Evolutionary conservation across 2,329 filamentous ascomycete genomes (phyloP).

Genomic region (Epichloe gansuensis): DNA sequence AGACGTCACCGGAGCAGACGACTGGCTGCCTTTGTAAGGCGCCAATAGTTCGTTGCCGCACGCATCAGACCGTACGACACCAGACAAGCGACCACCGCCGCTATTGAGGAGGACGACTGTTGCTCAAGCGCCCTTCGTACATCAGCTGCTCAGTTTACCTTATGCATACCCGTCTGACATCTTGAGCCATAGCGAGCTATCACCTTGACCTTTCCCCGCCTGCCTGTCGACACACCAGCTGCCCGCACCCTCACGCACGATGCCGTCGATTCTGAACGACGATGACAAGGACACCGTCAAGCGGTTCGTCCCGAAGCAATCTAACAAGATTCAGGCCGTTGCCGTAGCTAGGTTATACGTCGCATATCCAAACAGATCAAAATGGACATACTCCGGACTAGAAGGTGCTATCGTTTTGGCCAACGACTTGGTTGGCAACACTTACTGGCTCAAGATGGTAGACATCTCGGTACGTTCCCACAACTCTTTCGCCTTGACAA

Average conservation of each 20-base stretch:
- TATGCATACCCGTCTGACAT: neutral
- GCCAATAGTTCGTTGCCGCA: neutral
- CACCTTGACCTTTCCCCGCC: neutral
- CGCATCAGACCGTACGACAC: too few relatives aligned
- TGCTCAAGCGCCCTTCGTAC: neutral
- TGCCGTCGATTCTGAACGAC: slow-evolving; percentile 66
- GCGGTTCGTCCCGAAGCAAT: slow-evolving; percentile 81
- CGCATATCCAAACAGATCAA: slow-evolving; percentile 70
- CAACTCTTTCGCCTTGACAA: too few relatives aligned
- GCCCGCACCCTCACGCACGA: slow-evolving; percentile 17
- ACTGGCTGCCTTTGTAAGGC: neutral
- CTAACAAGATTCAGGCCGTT: slow-evolving; percentile 95
- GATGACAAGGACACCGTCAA: slow-evolving; percentile 96
- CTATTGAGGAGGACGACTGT: neutral
- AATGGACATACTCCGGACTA: slow-evolving; percentile 90
- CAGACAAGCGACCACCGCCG: neutral
- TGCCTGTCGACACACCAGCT: neutral
- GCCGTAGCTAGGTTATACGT: slow-evolving; percentile 89
- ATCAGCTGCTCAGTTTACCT: neutral
- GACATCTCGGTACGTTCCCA: slow-evolving; percentile 64
- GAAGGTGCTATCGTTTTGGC: slow-evolving; percentile 86
- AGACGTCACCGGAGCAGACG: neutral
- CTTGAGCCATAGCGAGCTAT: neutral
- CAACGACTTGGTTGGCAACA: slow-evolving; percentile 89
- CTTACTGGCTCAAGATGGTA: slow-evolving; percentile 95